A percentile compares a stretch with the other conserved stretches of the same genome.
These are phyloP conservation scores for Ramichloridium luteum DNA, from an alignment of 2,329 filamentous ascomycete genomes.

Conservation along the genomic window DNA sequence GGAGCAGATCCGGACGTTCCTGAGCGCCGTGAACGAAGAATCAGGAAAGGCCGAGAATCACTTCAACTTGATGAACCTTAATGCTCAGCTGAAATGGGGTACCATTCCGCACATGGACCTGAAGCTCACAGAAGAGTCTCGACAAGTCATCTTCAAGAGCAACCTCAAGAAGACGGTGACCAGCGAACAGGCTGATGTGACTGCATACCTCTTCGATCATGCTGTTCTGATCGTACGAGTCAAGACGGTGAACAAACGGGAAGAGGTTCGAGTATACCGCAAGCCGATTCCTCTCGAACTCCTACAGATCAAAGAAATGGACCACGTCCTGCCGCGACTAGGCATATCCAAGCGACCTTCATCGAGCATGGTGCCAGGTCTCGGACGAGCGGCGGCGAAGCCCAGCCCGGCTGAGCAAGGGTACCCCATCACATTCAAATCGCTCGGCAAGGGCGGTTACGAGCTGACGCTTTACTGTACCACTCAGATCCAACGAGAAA, in stretches of 20 bases:
- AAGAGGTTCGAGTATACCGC: constrained; percentile 90
- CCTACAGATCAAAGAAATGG: constrained; percentile 90
- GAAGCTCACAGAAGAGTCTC: constrained; percentile 83
- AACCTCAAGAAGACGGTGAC: constrained; percentile 84
- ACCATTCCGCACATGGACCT: constrained; percentile 85
- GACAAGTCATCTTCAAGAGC: constrained; percentile 89
- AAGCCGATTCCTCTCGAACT: constrained; percentile 91
- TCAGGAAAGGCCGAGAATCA: constrained; percentile 96
- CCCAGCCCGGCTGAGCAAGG: constrained; percentile 53
- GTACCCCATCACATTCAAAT: constrained; percentile 90
- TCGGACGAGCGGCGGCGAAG: constrained; percentile 38
- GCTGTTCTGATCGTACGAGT: constrained; percentile 82
- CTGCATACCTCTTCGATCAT: constrained; percentile 92
- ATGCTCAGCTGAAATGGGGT: constrained; percentile 82
- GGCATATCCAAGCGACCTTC: constrained; percentile 78
- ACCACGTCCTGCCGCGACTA: constrained; percentile 73
- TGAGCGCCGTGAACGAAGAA: constrained; percentile 82
- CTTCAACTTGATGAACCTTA: constrained; percentile 85
- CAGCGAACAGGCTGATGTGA: constrained; percentile 71
- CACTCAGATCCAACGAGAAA: constrained; percentile 75
- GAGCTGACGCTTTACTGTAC: constrained; percentile 80
- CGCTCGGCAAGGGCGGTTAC: constrained; percentile 91
- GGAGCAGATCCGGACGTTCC: constrained; percentile 70
- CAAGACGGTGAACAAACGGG: constrained; percentile 83
- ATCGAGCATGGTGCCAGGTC: constrained; percentile 62